phyloP scores from a whole-genome alignment of 805 yeast genomes.

The Grigorovia transvaalensis region DNA sequence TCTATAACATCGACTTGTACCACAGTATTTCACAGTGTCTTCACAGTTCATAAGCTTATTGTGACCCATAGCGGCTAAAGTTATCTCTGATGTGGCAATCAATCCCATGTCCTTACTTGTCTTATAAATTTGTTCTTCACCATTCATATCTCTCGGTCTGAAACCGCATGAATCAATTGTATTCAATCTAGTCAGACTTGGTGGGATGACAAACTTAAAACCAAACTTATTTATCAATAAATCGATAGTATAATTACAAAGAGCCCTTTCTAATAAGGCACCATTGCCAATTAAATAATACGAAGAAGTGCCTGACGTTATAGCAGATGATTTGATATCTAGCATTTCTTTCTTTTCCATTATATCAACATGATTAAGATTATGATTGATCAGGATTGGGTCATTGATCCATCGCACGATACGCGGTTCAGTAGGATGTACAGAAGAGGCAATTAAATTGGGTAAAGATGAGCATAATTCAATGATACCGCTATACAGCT shows the following conservation, averaged over 20 bases:
- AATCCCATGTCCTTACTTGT: slow-evolving; percentile 51
- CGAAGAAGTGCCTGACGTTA: slow-evolving; percentile 74
- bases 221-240: slow-evolving; percentile 52
- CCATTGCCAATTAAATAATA: slow-evolving; percentile 78
- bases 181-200: slow-evolving; percentile 72
- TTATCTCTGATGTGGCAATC: slow-evolving; percentile 93
- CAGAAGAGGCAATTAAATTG: slow-evolving; percentile 44
- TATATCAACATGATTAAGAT: slow-evolving; percentile 48
- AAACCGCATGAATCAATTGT: slow-evolving; percentile 86
- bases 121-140: slow-evolving; percentile 76
- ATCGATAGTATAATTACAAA: slow-evolving; percentile 66
- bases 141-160: slow-evolving; percentile 79
- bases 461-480: slow-evolving; percentile 47
- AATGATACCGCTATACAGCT: slow-evolving; percentile 31
- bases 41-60: slow-evolving; percentile 36
- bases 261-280: slow-evolving; percentile 81
- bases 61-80: slow-evolving; percentile 72
- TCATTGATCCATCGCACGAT: slow-evolving; percentile 43
- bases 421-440: slow-evolving; percentile 33
- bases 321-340: slow-evolving; percentile 63
- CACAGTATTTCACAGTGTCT: slow-evolving; percentile 55
- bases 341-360: slow-evolving; percentile 56
- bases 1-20: slow-evolving; percentile 76
- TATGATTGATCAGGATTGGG: slow-evolving; percentile 15
- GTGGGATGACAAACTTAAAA: slow-evolving; percentile 67